Evolutionary conservation across 495 filamentous ascomycete genomes (phyloP).

Genomic region (Poronia punctata): DNA sequence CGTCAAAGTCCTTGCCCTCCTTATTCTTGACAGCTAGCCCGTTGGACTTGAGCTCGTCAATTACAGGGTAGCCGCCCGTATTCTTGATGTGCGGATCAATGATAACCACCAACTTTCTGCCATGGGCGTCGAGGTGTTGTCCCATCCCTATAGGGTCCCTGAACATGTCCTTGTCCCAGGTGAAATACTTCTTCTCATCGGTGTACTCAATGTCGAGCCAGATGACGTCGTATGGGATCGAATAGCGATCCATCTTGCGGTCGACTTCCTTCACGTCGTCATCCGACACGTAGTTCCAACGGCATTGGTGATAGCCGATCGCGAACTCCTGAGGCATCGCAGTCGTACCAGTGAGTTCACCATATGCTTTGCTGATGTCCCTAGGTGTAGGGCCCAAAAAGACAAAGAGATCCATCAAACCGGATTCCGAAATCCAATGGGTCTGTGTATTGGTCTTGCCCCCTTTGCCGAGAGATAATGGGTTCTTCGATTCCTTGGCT

Average conservation of each 20-base stretch:
- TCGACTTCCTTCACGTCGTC: constrained; percentile 96
- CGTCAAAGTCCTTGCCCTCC: constrained; percentile 81
- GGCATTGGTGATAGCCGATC: constrained; percentile 91
- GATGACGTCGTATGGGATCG: constrained; percentile 96
- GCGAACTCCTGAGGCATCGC: constrained; percentile 86
- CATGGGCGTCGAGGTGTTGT: constrained; percentile 71
- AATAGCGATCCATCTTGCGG: constrained; percentile 86
- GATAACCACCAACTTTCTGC: constrained; percentile 86
- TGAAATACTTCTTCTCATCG: constrained; percentile 94
- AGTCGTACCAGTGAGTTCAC: constrained; percentile 89
- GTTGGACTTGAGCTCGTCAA: constrained; percentile 75
- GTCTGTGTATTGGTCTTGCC: constrained; percentile 72
- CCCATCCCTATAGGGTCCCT: constrained; percentile 80
- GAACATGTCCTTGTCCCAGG: constrained; percentile 86
- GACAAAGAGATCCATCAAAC: constrained; percentile 85
- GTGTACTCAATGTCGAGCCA: constrained; percentile 98
- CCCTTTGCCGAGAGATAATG: constrained; percentile 62
- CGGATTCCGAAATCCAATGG: constrained; percentile 94
- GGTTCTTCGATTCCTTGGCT: constrained; percentile 64
- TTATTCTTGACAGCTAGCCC: constrained; percentile 81
- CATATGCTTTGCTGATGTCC: constrained; percentile 73
- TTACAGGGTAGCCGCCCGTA: constrained; percentile 63
- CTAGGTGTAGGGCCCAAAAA: constrained; percentile 82
- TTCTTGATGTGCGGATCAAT: constrained; percentile 99
- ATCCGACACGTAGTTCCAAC: constrained; percentile 97